phyloP scores from a whole-genome alignment of 2,329 filamentous ascomycete genomes.

The Ceratocystis lukuohia region DNA sequence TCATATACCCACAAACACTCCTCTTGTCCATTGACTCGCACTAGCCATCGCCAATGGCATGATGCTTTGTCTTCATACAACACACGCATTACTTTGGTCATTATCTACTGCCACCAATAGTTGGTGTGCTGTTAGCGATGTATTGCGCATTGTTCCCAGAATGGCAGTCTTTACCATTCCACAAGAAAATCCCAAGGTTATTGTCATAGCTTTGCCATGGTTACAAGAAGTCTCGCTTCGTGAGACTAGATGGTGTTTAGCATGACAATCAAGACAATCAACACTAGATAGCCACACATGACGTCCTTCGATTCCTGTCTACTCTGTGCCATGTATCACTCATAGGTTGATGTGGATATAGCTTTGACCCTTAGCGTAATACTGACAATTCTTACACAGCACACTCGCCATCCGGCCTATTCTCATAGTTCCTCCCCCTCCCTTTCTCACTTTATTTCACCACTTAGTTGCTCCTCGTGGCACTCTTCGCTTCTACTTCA shows the following conservation, averaged over 20 bases:
- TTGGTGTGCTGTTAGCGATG: background rate
- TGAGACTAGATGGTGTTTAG: too few relatives aligned
- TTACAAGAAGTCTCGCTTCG: background rate
- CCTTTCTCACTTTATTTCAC: conserved; percentile 18
- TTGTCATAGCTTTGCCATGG: background rate
- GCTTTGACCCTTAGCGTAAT: background rate
- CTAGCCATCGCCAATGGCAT: conserved; percentile 16
- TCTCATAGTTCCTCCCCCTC: conserved; percentile 18
- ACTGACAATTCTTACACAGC: background rate
- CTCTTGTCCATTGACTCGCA: background rate
- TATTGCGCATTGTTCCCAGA: background rate
- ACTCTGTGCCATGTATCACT: background rate
- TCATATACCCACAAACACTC: background rate
- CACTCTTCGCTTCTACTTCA: conserved; percentile 20
- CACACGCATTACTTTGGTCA: background rate
- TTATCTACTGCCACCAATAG: too few relatives aligned
- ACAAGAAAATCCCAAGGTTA: background rate
- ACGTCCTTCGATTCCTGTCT: background rate
- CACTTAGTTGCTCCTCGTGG: conserved; percentile 10
- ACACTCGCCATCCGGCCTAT: background rate
- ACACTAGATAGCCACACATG: too few relatives aligned
- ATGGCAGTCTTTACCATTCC: background rate
- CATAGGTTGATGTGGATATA: background rate
- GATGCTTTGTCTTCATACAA: background rate
- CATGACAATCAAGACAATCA: too few relatives aligned